Evolutionary conservation across 768 basidiomycete genomes (phyloP), one percentile per base, ranked within the genome.

Genomic region (Fomitopsis pulvina): DNA sequence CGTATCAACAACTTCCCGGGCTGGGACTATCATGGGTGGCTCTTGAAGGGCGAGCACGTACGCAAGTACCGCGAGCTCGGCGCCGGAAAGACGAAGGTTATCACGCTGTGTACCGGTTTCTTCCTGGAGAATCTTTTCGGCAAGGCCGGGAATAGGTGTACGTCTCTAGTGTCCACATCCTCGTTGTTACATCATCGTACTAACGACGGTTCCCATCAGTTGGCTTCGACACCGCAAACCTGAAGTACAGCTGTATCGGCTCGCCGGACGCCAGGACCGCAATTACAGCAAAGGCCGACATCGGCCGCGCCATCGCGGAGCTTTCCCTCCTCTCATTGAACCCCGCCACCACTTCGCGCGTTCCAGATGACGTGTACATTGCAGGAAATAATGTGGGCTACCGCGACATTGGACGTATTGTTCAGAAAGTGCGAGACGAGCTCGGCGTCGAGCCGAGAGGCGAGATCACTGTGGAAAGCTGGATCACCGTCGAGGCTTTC

Each of bases 341-440:
- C 18, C 52, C 59, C 6, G 47, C 28, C 8, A 48, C 50, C 1
- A 50, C 59, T 2, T 12, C 39, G 8, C 47, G 26, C 16, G 56
- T 61, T 25, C 60, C 60, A 16, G 54, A 57, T 26, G 41, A 54
- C n/a, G 48, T 59, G 18, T 57, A 53, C 7, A 51, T 61, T 29
- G 57, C 56, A 7, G 56, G 59, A 6, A 28, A 44, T 6, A 54
- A 47, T 18, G 47, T 43, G 20, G 54, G 45, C 45, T 49, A 40
- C 21, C 56, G 51, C 34, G 51, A 52, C 3, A 34, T 60, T 9
- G 24, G 38, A 16, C 49, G 51, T 18, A 41, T 41, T 12, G 52
- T 54, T 14, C 34, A 45, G 26, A 21, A 43, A 34, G 34, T 46
- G 4, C 41, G 49, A 5, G 37, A 40, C 22, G 50, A 38, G 37